These are phyloP conservation scores for Eimeria brunetti DNA, from an alignment of 169 alveolate genomes.

Conservation along the genomic window DNA sequence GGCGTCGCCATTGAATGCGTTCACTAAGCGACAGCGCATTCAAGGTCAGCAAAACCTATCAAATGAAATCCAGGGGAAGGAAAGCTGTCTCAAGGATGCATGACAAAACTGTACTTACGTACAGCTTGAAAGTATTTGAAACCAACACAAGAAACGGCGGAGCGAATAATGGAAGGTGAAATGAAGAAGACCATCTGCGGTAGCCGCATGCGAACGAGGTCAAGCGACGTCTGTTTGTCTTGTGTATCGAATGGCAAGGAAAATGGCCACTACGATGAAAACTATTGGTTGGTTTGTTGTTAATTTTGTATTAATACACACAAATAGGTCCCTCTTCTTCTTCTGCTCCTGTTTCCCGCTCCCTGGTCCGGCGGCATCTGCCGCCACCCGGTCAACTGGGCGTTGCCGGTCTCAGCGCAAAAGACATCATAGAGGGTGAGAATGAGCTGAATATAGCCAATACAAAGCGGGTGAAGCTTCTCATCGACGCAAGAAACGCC, in stretches of 20 bases:
- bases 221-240: slow-evolving; percentile 3
- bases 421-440: too few relatives aligned
- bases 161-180: neutral
- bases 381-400: slow-evolving; percentile 29
- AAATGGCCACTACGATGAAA: neutral
- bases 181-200: neutral
- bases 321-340: neutral
- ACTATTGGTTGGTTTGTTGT: neutral
- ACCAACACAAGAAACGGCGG: neutral
- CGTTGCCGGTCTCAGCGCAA: neutral
- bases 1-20: slow-evolving; percentile 61
- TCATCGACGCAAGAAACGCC: neutral
- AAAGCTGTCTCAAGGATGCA: neutral
- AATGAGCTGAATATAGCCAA: neutral
- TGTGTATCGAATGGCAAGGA: neutral
- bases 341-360: neutral
- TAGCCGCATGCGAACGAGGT: slow-evolving; percentile 23
- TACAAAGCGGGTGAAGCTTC: neutral
- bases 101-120: neutral
- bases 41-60: neutral
- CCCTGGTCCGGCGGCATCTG: neutral
- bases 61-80: neutral
- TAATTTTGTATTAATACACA: neutral
- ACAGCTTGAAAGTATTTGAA: neutral
- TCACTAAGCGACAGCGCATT: neutral